Evolutionary conservation across 345 rosid species (phyloP).

Genomic region (Conringia planisiliqua): DNA sequence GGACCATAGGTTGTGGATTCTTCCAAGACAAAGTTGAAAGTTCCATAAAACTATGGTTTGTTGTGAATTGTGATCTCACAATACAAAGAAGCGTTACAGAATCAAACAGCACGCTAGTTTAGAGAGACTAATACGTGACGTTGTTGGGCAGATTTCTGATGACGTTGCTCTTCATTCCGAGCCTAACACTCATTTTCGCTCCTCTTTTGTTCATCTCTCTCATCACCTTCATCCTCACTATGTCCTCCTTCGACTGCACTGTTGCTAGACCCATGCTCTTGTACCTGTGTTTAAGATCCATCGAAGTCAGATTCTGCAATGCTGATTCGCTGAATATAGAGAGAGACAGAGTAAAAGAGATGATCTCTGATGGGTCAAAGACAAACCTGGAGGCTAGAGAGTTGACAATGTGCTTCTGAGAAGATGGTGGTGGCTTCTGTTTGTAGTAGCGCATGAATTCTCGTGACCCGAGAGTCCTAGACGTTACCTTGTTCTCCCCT

Average conservation of each 20-base stretch:
- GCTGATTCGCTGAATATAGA: not conserved
- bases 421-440: slow-evolving; percentile 88
- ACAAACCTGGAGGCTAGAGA: slow-evolving; percentile 70
- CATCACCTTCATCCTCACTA: slow-evolving; percentile 86
- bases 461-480: slow-evolving; percentile 81
- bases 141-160: slow-evolving; percentile 81
- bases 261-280: slow-evolving; percentile 88
- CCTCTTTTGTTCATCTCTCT: slow-evolving; percentile 68
- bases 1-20: not conserved
- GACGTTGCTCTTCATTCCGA: slow-evolving; percentile 78
- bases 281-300: slow-evolving; percentile 53
- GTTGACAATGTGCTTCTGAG: slow-evolving; percentile 51
- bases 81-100: not conserved
- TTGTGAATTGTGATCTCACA: not conserved
- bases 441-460: slow-evolving; percentile 83
- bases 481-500: slow-evolving; percentile 39
- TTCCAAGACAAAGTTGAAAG: not conserved
- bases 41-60: not conserved
- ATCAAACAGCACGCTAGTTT: not conserved
- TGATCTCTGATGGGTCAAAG: slow-evolving; percentile 13
- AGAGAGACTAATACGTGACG: slow-evolving; percentile 51
- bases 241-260: slow-evolving; percentile 67
- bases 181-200: slow-evolving; percentile 57
- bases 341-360: not conserved
- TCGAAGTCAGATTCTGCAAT: not conserved